Evolutionary conservation across 2,329 filamentous ascomycete genomes (phyloP), one percentile per base, ranked within the genome.

Genomic region (Aspergillus neoniger): DNA sequence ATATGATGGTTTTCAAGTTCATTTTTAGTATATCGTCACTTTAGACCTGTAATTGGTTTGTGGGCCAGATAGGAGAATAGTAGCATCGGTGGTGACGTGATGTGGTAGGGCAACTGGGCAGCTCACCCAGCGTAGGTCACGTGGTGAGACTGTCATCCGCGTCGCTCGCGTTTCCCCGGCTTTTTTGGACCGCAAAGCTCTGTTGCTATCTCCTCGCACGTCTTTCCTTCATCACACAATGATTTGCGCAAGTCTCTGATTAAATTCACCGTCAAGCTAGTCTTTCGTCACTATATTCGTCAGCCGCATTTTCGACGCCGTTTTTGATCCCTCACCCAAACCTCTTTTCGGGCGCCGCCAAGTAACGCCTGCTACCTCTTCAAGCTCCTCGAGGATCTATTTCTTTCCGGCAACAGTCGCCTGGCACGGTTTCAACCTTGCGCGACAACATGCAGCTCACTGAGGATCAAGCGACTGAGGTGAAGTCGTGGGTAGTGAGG

Each of bases 401-500:
- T 50, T 61, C 44, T 59, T 44, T 53, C 38, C 55, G 52, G n/a
- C 39, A 48, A 39, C 30, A 19, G 54, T 50, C 36, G 47, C 25
- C 19, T 30, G 25, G 8, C 12, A 19, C 17, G 21, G 25, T 32
- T n/a, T 5, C 32, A 8, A 28, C 51, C 28, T 28, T 30, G 17
- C 32, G 49, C 23, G 19, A 19, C 57, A 66, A 5, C 32, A 87
- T 87, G 85, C 76, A 82, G 64, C 79, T 87, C 60, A 78, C 80
- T 47, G 84, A 86, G 17, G 77, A 76, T 21, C 80, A 87, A 65
- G 78, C 80, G 17, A 74, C 73, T 15, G 76, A 79, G 41, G 80
- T 88, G 67, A 86, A 86, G 77, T 74, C 73, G 59, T 87, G 84
- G 84, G 78, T 86, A 57, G 80, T 86, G 43, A 83, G 81, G 69